These are phyloP conservation scores for Pleurotus cornucopiae DNA, from an alignment of 768 basidiomycete species.

Conservation along the genomic window DNA sequence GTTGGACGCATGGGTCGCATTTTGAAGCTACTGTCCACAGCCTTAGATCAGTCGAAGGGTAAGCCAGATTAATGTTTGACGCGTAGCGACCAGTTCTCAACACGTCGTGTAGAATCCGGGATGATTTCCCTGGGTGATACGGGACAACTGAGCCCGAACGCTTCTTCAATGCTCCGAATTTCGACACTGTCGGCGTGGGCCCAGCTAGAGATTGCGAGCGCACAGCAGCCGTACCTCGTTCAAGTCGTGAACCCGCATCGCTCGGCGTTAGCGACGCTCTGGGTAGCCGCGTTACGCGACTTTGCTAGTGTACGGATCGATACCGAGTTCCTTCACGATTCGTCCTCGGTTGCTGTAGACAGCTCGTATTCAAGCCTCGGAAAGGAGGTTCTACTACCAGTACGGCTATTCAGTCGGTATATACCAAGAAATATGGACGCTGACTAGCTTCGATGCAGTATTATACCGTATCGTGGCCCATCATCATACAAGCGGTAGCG, in stretches of 20 bases:
- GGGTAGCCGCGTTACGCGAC: constrained; percentile 86
- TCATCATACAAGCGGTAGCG: constrained; percentile 82
- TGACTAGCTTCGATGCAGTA: constrained; percentile 49
- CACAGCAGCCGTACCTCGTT: constrained; percentile 68
- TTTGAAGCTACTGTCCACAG: constrained; percentile 79
- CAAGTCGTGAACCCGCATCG: constrained; percentile 83
- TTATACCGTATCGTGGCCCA: constrained; percentile 77
- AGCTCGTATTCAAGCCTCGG: constrained; percentile 85
- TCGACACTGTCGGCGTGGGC: constrained; percentile 96
- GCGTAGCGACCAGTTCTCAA: constrained; percentile 3
- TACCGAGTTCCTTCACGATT: constrained; percentile 79
- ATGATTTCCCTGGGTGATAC: constrained; percentile 85
- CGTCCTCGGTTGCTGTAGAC: constrained; percentile 71
- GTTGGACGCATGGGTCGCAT: constrained; percentile 91
- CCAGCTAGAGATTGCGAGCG: constrained; percentile 77
- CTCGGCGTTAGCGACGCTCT: constrained; percentile 69
- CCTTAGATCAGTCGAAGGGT: constrained; percentile 91
- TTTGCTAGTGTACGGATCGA: constrained; percentile 90
- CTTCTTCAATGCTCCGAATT: constrained; percentile 90
- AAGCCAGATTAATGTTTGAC: constrained; percentile 10
- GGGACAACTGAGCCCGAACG: constrained; percentile 86
- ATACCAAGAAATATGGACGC: background rate
- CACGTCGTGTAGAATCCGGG: constrained; percentile 55
- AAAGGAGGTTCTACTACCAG: constrained; percentile 86
- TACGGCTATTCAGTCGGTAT: constrained; percentile 31